phyloP scores from a whole-genome alignment of 1,284 basidiomycete genomes.

The Phenoliferia sp. region DNA sequence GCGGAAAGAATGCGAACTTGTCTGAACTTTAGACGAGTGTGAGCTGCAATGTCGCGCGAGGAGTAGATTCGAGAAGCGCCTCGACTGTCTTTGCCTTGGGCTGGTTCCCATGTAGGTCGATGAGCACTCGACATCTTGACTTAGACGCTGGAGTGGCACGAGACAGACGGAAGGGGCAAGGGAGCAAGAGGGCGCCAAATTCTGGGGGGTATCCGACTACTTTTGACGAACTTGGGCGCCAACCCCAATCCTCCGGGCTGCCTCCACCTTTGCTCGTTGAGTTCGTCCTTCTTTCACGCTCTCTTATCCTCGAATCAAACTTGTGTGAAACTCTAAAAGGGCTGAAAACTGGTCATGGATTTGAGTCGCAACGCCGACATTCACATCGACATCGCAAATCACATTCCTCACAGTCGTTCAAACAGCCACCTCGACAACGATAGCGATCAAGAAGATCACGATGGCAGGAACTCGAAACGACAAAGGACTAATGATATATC shows the following conservation, averaged over 20 bases:
- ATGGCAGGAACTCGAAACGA: not conserved
- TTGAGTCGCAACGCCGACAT: no score
- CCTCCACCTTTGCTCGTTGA: not conserved
- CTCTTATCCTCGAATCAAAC: not conserved
- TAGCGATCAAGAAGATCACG: not conserved
- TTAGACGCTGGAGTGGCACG: not conserved
- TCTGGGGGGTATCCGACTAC: not conserved
- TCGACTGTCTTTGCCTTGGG: constrained; percentile 33
- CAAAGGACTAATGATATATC: not conserved
- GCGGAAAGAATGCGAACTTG: constrained; percentile 40
- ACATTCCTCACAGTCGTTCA: no score
- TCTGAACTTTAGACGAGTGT: constrained; percentile 95
- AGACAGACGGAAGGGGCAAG: no score
- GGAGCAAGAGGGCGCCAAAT: no score
- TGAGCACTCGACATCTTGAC: not conserved
- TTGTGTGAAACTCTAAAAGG: not conserved
- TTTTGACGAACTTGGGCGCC: not conserved
- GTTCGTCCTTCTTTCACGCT: not conserved
- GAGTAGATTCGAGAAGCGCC: constrained; percentile 31
- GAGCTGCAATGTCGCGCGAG: constrained; percentile 77
- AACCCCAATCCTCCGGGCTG: not conserved
- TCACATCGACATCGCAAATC: no score
- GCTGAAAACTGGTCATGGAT: no score
- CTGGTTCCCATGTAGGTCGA: constrained; percentile 38
- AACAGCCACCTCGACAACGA: not conserved